These are phyloP conservation scores for Rugonectria rugulosa DNA, from an alignment of 2,329 filamentous ascomycete genomes.

Conservation along the genomic window DNA sequence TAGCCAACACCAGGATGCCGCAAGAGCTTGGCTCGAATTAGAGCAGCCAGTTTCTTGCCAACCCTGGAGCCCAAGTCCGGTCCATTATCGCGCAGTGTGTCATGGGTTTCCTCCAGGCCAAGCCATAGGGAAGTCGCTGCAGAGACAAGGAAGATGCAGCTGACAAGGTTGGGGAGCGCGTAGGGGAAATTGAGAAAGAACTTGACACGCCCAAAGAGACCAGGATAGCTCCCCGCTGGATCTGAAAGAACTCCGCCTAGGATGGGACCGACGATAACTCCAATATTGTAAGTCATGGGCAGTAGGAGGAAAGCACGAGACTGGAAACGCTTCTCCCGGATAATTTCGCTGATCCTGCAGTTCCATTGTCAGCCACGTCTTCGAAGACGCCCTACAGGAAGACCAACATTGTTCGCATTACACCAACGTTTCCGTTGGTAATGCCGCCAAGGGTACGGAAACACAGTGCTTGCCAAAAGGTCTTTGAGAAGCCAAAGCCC, in stretches of 20 bases:
- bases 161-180: conserved; percentile 62
- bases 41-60: conserved; percentile 44
- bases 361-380: neutral
- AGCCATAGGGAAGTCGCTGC: conserved; percentile 57
- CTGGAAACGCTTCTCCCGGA: conserved; percentile 70
- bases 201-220: conserved; percentile 54
- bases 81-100: conserved; percentile 48
- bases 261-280: conserved; percentile 75
- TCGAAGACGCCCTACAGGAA: neutral
- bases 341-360: conserved; percentile 69
- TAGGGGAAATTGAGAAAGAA: conserved; percentile 62
- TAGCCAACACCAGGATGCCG: conserved; percentile 28
- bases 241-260: conserved; percentile 74
- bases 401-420: conserved; percentile 73
- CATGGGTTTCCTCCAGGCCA: conserved; percentile 62
- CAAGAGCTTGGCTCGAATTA: conserved; percentile 38
- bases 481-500: conserved; percentile 71
- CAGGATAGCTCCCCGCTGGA: conserved; percentile 66
- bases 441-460: conserved; percentile 74
- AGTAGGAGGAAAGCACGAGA: conserved; percentile 78
- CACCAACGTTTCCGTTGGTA: conserved; percentile 77
- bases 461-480: conserved; percentile 74
- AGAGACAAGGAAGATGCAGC: conserved; percentile 54
- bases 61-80: conserved; percentile 54
- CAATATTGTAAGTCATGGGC: conserved; percentile 76